Base-by-base conservation (phyloP, 106 monocot species). In the Dendrobium chrysotoxum region DNA sequence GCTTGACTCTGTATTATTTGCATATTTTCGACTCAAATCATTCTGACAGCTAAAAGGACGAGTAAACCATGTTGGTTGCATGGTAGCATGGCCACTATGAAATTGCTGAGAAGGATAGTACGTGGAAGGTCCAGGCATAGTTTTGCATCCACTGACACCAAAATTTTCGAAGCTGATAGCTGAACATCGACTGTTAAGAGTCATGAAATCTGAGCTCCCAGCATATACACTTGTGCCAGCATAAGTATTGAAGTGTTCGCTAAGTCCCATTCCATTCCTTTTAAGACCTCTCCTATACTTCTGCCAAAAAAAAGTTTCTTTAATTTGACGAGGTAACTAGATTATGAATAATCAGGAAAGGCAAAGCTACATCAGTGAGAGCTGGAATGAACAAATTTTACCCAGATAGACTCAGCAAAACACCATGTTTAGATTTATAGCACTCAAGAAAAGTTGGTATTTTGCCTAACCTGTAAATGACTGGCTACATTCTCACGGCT, bases 401-500 rank as follows among this genome's bases (percentile, higher is more conserved):
- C 53, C 6, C 3, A 16, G 6, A 53, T 53, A 16, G 53, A 53
- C 13, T 11, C 3, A 53, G 53, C 9, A 53, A 53, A 53, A 53
- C 53, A 11, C 53, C 13, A 17, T 3, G 1, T 55, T 55, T 55
- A 55, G 55, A 55, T 55, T 35, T 55, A 55, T 55, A 55, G n/a
- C n/a, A 26, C 8, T 67, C 28, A 7, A 65, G n/a, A 65, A 65
- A 53, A 28, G 28, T 26, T 28, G 11, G n/a, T 28, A 28, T 10
- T 67, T 28, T 38, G 76, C 31, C 1, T 70, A 25, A 81, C 82
- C 82, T 86, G 86, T 21, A 86, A 76, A 86, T 86, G 86, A 38
- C 86, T 86, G 1, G 86, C 86, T 42, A 87, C 74, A 66, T 87
- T 83, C 40, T 80, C 80, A 80, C 83, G 75, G 28, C 77, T 78